Conservation (phyloP, 352 stramenopile species). For the Phytopythium chamaehyphon region DNA sequence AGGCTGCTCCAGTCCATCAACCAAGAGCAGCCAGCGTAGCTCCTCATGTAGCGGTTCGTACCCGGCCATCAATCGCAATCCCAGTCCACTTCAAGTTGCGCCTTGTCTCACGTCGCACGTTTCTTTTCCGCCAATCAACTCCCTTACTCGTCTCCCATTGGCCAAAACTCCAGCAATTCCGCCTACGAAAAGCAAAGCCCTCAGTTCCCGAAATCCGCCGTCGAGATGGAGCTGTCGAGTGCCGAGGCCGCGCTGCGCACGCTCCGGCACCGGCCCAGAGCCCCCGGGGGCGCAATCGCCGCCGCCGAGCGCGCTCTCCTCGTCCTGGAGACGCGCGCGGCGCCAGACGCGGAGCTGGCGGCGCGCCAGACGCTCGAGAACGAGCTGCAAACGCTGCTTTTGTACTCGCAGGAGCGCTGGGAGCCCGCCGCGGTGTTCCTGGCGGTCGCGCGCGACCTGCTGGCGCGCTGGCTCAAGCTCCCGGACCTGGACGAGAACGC, state of each 20-base stretch:
- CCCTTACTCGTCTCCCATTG: no score
- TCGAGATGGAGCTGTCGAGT: constrained; percentile 60
- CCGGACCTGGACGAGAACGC: constrained; percentile 26
- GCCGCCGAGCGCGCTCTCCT: constrained; percentile 32
- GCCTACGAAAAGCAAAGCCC: not conserved
- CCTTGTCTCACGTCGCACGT: no score
- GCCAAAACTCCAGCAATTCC: no score
- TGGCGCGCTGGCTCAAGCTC: constrained; percentile 27
- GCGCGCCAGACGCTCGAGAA: constrained; percentile 38
- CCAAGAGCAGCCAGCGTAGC: not conserved
- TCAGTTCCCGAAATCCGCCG: not conserved
- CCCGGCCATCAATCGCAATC: no score
- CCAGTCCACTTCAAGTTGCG: no score
- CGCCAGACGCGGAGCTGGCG: constrained; percentile 11
- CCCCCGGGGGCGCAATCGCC: constrained; percentile 31
- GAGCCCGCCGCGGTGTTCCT: constrained; percentile 67
- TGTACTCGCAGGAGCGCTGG: constrained; percentile 62
- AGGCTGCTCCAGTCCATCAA: no score
- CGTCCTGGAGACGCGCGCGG: constrained; percentile 12
- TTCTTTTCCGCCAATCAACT: no score
- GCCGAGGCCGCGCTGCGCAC: constrained; percentile 68
- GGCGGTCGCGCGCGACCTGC: constrained; percentile 49
- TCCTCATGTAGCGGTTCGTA: no score
- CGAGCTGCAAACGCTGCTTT: constrained; percentile 44
- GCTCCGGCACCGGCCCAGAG: constrained; percentile 69